Evolutionary conservation across 441 rosid species (phyloP).

Genomic region (Theobroma grandiflorum): DNA sequence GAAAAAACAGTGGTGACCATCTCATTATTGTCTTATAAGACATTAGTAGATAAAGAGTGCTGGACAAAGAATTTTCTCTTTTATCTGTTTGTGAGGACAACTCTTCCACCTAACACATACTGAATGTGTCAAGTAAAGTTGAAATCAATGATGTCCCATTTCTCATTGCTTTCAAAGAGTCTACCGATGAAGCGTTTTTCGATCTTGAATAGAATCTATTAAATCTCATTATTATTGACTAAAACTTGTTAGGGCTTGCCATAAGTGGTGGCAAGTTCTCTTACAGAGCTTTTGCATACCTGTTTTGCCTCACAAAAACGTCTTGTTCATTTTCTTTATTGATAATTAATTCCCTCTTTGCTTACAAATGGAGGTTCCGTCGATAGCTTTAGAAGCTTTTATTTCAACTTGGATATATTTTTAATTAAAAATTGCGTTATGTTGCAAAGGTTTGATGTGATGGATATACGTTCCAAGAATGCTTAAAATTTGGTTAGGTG

Average conservation of each 20-base stretch:
- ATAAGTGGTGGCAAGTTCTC: constrained; percentile 20
- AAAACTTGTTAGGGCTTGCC: neutral
- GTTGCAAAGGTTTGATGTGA: neutral
- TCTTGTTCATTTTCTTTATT: neutral
- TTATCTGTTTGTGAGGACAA: constrained; percentile 18
- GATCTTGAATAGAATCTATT: neutral
- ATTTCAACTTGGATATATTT: too few relatives aligned
- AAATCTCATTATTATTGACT: constrained; percentile 18
- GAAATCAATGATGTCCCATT: constrained; percentile 9
- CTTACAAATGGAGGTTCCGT: neutral
- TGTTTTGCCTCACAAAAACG: neutral
- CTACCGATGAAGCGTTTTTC: constrained; percentile 22
- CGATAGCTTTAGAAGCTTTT: neutral
- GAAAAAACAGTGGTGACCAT: constrained; percentile 17
- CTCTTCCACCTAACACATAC: constrained; percentile 23
- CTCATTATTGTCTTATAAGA: constrained; percentile 17
- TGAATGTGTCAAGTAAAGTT: constrained; percentile 16
- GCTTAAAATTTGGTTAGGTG: constrained; percentile 26
- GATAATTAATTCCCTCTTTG: constrained; percentile 11
- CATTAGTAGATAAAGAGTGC: constrained; percentile 20
- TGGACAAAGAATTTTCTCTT: constrained; percentile 29
- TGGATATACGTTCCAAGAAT: constrained; percentile 12
- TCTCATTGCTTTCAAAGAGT: constrained; percentile 9
- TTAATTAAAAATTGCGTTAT: constrained; percentile 12
- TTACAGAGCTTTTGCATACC: neutral